Conservation (phyloP, 257 asterid species). For the Mitragyna speciosa region DNA sequence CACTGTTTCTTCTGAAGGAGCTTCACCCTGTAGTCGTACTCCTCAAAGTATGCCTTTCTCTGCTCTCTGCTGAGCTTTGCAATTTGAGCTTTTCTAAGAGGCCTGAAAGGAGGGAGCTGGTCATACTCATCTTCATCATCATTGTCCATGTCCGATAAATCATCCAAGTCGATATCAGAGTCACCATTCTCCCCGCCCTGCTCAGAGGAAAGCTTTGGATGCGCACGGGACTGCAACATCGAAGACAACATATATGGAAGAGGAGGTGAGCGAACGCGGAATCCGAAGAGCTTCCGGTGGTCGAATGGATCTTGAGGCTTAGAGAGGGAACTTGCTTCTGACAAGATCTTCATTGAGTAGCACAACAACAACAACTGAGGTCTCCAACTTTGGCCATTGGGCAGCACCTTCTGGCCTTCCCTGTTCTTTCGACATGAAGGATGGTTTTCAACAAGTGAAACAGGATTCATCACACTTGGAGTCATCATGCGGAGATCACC, state of each 20-base stretch:
- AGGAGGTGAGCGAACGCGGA: conserved; percentile 82
- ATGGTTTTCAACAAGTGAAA: conserved; percentile 89
- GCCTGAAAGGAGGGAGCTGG: conserved; percentile 95
- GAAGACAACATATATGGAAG: conserved; percentile 90
- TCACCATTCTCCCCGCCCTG: conserved; percentile 74
- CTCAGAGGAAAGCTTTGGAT: conserved; percentile 80
- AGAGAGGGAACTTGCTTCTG: conserved; percentile 66
- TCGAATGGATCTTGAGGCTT: conserved; percentile 82
- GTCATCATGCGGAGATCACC: conserved; percentile 89
- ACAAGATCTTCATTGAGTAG: conserved; percentile 81
- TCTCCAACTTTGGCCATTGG: conserved; percentile 91
- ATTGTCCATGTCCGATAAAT: conserved; percentile 67
- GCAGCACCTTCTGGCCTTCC: conserved; percentile 89
- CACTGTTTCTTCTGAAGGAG: conserved; percentile 92
- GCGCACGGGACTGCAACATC: conserved; percentile 87
- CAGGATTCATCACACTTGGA: conserved; percentile 83
- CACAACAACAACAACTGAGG: conserved; percentile 81
- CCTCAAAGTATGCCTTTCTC: conserved; percentile 84
- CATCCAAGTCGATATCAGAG: conserved; percentile 89
- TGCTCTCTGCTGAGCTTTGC: conserved; percentile 73
- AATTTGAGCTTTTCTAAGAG: conserved; percentile 72
- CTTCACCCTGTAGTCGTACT: conserved; percentile 91
- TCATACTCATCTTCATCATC: conserved; percentile 95
- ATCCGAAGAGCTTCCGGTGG: conserved; percentile 72
- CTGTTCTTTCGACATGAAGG: conserved; percentile 82